Percentiles rank a stretch among this genome's conserved stretches.
These are phyloP conservation scores for Patellifolia procumbens DNA, from an alignment of 179 eudicot species.

Conservation along the genomic window DNA sequence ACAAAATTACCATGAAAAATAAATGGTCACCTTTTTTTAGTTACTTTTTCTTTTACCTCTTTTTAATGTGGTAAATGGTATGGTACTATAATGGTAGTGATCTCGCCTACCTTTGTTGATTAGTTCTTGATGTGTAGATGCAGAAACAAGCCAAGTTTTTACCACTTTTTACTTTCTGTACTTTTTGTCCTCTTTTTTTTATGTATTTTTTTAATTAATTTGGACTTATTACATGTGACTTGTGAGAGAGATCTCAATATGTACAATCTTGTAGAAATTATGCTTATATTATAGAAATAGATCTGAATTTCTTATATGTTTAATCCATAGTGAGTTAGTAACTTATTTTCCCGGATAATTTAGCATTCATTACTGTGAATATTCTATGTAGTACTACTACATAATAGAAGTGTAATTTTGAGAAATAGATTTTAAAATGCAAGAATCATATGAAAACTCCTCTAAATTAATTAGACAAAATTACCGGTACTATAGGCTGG, in stretches of 20 bases:
- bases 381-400: background rate
- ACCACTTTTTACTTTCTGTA: background rate
- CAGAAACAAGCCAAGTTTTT: background rate
- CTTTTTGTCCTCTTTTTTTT: background rate
- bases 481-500: too few relatives aligned
- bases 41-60: background rate
- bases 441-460: too few relatives aligned
- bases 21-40: background rate
- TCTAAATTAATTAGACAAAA: too few relatives aligned
- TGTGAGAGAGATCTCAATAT: background rate
- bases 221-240: background rate
- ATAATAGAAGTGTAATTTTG: too few relatives aligned
- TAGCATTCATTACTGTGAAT: background rate
- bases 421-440: too few relatives aligned
- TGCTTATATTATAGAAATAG: background rate
- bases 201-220: background rate
- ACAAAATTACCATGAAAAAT: constrained; percentile 9
- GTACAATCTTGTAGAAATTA: background rate
- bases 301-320: background rate
- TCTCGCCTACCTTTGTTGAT: background rate
- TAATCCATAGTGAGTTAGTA: background rate
- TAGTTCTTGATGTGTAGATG: background rate
- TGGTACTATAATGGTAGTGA: too few relatives aligned
- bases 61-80: background rate
- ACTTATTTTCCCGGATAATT: background rate